These are phyloP conservation scores for Skeletonema grethae DNA, from an alignment of 108 stramenopile genomes.

Conservation along the genomic window DNA sequence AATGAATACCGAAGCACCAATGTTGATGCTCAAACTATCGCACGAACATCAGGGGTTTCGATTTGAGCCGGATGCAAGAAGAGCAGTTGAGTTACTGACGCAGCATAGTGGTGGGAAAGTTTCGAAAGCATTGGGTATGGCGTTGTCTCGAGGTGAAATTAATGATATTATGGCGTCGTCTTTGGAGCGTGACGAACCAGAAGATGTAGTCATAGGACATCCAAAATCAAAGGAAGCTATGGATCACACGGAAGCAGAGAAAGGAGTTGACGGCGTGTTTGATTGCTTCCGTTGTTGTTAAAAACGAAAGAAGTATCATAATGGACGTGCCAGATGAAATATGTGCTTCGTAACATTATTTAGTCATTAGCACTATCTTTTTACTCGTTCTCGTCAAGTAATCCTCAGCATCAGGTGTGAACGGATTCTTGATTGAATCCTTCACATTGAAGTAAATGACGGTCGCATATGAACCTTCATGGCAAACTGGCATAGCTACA, in stretches of 20 bases:
- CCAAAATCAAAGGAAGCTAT: background rate
- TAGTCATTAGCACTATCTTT: background rate
- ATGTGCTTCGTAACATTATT: background rate
- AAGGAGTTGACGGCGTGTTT: constrained; percentile 9
- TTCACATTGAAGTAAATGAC: background rate
- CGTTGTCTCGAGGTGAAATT: constrained; percentile 35
- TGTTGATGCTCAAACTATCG: constrained; percentile 60
- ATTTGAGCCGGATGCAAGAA: constrained; percentile 62
- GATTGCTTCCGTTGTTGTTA: constrained; percentile 23
- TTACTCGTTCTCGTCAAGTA: background rate
- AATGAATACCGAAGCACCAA: constrained; percentile 25
- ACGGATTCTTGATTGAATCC: background rate
- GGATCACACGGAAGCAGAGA: background rate
- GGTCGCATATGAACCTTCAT: background rate
- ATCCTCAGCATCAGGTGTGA: background rate
- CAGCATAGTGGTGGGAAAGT: constrained; percentile 76
- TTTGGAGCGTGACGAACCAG: background rate
- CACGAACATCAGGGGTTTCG: constrained; percentile 80
- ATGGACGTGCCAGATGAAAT: no score
- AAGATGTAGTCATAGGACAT: background rate
- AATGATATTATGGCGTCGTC: background rate
- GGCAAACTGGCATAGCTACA: background rate
- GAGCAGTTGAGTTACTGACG: constrained; percentile 44
- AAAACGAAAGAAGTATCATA: background rate
- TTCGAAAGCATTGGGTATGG: constrained; percentile 64